A percentile compares a stretch with the other conserved stretches of the same genome.
phyloP scores from a whole-genome alignment of 768 basidiomycete species.

The Mycena pura region DNA sequence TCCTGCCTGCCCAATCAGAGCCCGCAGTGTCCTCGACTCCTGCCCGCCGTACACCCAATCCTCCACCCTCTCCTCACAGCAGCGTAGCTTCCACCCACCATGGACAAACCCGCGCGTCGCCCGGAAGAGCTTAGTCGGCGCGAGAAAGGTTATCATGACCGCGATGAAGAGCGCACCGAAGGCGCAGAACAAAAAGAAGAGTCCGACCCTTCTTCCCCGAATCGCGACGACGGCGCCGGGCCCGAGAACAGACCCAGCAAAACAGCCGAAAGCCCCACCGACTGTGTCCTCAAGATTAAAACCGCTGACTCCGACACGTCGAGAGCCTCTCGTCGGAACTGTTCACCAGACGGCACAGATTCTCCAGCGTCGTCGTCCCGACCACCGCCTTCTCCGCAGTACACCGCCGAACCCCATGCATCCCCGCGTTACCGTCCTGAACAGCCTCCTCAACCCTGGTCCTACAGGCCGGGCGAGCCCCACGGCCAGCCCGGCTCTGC shows the following conservation, averaged over 20 bases:
- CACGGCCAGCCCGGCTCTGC: not conserved
- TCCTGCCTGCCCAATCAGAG: no score
- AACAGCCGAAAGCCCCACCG: not conserved
- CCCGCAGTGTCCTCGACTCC: no score
- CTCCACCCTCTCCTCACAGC: no score
- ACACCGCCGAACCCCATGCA: constrained; percentile 6
- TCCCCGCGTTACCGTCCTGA: no score
- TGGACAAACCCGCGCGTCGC: constrained; percentile 8
- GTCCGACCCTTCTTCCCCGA: not conserved
- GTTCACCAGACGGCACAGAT: not conserved
- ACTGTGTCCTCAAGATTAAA: constrained; percentile 1
- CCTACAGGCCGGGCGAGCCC: not conserved
- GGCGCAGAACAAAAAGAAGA: constrained; percentile 8
- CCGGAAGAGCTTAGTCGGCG: not conserved
- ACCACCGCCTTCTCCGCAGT: constrained; percentile 6
- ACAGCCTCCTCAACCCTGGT: not conserved
- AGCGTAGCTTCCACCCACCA: no score
- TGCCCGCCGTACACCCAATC: no score
- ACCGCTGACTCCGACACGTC: not conserved
- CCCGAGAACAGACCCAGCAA: not conserved
- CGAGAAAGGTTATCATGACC: constrained; percentile 12
- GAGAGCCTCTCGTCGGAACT: not conserved
- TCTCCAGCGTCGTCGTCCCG: constrained; percentile 5
- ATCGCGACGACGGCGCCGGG: not conserved
- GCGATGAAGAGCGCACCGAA: not conserved